A percentile compares a stretch with the other conserved stretches of the same genome.
These are phyloP conservation scores for Corymbia maculata DNA, from an alignment of 345 rosid species.

Conservation along the genomic window DNA sequence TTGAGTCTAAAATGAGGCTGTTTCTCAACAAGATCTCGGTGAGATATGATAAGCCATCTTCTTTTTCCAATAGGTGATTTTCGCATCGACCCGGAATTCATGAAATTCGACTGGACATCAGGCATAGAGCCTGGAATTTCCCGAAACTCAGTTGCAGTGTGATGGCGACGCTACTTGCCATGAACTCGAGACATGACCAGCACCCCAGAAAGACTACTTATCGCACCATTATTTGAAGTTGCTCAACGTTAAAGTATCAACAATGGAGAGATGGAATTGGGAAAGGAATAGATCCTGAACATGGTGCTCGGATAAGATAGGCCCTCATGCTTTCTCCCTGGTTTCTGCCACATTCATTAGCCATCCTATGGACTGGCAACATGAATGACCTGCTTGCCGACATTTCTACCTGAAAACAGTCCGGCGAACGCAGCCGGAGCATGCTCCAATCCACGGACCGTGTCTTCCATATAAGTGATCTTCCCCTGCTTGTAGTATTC, in stretches of 20 bases:
- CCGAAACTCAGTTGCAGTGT: too few relatives aligned
- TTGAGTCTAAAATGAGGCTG: neutral
- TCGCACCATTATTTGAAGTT: neutral
- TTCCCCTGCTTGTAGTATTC: neutral
- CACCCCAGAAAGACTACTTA: neutral
- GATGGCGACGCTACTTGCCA: too few relatives aligned
- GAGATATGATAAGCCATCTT: neutral
- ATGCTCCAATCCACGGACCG: neutral
- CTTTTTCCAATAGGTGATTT: neutral
- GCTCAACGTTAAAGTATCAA: neutral
- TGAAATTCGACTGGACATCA: neutral
- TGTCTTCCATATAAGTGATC: neutral
- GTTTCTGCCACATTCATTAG: neutral
- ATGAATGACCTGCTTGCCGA: neutral
- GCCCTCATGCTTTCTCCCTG: neutral
- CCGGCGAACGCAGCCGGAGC: neutral
- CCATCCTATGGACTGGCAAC: neutral
- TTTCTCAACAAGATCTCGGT: neutral
- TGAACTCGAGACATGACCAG: neutral
- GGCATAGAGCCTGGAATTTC: neutral
- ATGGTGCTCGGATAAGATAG: neutral
- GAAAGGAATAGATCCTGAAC: neutral
- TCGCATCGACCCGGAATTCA: neutral
- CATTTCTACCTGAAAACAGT: neutral
- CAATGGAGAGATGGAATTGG: neutral